Evolutionary conservation across 495 filamentous ascomycete species (phyloP).

Genomic region (Penicillium waksmanii): DNA sequence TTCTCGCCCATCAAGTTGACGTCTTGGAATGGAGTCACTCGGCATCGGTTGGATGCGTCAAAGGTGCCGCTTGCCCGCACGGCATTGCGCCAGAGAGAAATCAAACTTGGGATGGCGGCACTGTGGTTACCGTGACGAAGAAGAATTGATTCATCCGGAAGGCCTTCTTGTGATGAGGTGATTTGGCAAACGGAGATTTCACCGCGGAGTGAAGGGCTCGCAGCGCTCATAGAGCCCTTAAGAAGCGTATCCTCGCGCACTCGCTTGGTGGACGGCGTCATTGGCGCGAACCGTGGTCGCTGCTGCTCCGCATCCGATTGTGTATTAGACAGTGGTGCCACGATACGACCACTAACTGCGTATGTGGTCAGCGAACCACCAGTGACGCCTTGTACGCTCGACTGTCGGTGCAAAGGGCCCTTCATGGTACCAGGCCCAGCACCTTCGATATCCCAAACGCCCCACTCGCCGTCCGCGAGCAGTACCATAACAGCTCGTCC

Average conservation of each 20-base stretch:
- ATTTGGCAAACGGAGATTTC: slow-evolving; percentile 64
- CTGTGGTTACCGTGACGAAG: slow-evolving; percentile 68
- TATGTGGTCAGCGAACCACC: slow-evolving; percentile 69
- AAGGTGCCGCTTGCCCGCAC: slow-evolving; percentile 62
- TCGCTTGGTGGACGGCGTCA: slow-evolving; percentile 81
- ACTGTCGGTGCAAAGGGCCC: slow-evolving; percentile 59
- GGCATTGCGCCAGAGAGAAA: slow-evolving; percentile 69
- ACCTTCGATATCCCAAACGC: slow-evolving; percentile 85
- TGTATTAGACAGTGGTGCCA: slow-evolving; percentile 39
- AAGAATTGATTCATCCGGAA: slow-evolving; percentile 65
- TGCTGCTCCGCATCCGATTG: slow-evolving; percentile 44
- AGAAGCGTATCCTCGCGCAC: slow-evolving; percentile 59
- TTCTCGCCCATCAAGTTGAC: slow-evolving; percentile 68
- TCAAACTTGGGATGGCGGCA: slow-evolving; percentile 65
- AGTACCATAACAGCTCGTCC: slow-evolving; percentile 78
- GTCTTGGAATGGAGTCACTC: slow-evolving; percentile 49
- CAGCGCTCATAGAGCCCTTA: slow-evolving; percentile 40
- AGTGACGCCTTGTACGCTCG: slow-evolving; percentile 58
- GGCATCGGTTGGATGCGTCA: slow-evolving; percentile 50
- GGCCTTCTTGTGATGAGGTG: slow-evolving; percentile 48
- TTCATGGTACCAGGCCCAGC: slow-evolving; percentile 57
- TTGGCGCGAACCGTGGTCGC: slow-evolving; percentile 69
- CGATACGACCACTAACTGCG: slow-evolving; percentile 69
- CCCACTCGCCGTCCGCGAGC: slow-evolving; percentile 87
- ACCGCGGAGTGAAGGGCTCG: slow-evolving; percentile 53